Percentiles rank a stretch among this genome's conserved stretches.
Evolutionary conservation across 768 basidiomycete species (phyloP).

Genomic region (Leccinum pellstonianum): DNA sequence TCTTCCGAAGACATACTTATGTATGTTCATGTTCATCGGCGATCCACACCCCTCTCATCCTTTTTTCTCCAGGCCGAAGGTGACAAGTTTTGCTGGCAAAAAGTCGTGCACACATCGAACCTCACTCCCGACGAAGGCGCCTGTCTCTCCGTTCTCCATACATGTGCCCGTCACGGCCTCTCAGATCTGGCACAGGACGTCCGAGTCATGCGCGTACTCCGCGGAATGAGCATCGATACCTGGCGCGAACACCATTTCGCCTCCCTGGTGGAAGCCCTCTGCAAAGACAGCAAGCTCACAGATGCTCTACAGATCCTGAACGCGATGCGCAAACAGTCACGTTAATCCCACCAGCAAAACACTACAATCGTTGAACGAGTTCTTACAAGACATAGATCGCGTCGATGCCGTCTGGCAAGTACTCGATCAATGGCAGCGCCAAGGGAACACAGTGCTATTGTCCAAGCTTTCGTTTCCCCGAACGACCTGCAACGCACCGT

Average conservation of each 20-base stretch:
- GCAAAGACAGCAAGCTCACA: constrained; percentile 51
- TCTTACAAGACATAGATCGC: constrained; percentile 47
- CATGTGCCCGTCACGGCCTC: constrained; percentile 71
- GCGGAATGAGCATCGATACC: constrained; percentile 45
- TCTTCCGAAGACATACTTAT: constrained; percentile 64
- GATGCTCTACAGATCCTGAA: constrained; percentile 62
- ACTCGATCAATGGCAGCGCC: constrained; percentile 58
- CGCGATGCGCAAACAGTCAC: constrained; percentile 53
- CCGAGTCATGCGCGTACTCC: constrained; percentile 47
- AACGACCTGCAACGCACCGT: constrained; percentile 75
- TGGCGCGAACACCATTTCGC: constrained; percentile 73
- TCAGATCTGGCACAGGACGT: constrained; percentile 68
- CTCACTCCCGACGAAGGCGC: constrained; percentile 73
- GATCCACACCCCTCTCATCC: too few species aligned
- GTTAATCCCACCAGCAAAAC: constrained; percentile 53
- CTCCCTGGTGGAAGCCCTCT: constrained; percentile 73
- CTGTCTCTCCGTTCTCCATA: constrained; percentile 65
- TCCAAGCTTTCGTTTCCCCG: constrained; percentile 58
- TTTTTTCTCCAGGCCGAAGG: constrained; percentile 56
- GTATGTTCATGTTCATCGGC: constrained; percentile 46
- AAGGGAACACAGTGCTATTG: constrained; percentile 48
- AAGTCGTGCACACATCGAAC: constrained; percentile 48
- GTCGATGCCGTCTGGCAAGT: constrained; percentile 66
- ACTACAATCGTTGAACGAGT: constrained; percentile 49
- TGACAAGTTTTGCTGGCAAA: constrained; percentile 59